Percentiles rank a stretch among this genome's conserved stretches.
Evolutionary conservation across 176 grass and related monocot genomes (phyloP).

Genomic region (Hordeum vulgare): MorexV3_pseudomolecules_assembly NC_058519.1:67873281-67873780

Average conservation of each 20-base stretch:
- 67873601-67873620: conserved; percentile 10
- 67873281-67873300: conserved; percentile 40
- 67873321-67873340: conserved; percentile 52
- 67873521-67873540: conserved; percentile 43
- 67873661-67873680: conserved; percentile 49
- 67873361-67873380: conserved; percentile 53
- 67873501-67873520: neutral
- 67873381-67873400: conserved; percentile 50
- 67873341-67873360: conserved; percentile 47
- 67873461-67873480: neutral
- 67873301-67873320: conserved; percentile 63
- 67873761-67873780: conserved; percentile 24
- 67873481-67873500: conserved; percentile 4
- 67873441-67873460: neutral
- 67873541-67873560: conserved; percentile 60
- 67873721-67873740: neutral
- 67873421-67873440: neutral
- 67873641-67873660: conserved; percentile 52
- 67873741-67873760: conserved; percentile 3
- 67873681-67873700: neutral
- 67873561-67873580: conserved; percentile 65
- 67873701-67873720: neutral
- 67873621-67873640: conserved; percentile 31
- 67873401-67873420: conserved; percentile 18
- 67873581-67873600: conserved; percentile 44